Conservation (phyloP, 2,329 filamentous ascomycete genomes). For the Fusarium domesticum region DNA sequence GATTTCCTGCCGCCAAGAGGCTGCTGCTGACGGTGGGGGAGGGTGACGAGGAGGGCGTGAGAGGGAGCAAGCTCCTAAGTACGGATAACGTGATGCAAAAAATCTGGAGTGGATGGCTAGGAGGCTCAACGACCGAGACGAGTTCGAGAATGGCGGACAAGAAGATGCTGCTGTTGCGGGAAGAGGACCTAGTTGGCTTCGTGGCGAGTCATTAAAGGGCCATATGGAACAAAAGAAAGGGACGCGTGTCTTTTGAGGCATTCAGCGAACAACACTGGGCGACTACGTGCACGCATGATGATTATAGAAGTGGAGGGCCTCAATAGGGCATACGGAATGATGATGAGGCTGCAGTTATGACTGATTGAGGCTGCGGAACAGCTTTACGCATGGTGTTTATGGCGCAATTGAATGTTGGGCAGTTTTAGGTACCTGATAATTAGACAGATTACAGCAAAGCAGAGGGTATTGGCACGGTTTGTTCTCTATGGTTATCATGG, state of each 20-base stretch:
- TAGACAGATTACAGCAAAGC: not conserved
- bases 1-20: slow-evolving; percentile 37
- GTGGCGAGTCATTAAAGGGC: slow-evolving; percentile 16
- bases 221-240: not conserved
- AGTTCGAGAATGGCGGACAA: slow-evolving; percentile 40
- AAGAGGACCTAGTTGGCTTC: slow-evolving; percentile 40
- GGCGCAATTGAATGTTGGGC: slow-evolving; percentile 6
- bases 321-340: not conserved
- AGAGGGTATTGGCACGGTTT: too few species aligned
- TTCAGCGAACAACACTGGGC: too few species aligned
- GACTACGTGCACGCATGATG: not conserved
- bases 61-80: slow-evolving; percentile 29
- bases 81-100: slow-evolving; percentile 43
- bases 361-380: not conserved
- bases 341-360: not conserved
- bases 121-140: slow-evolving; percentile 38
- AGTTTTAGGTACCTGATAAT: not conserved
- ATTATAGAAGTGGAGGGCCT: not conserved
- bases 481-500: too few species aligned
- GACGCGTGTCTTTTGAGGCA: not conserved
- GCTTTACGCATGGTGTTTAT: not conserved
- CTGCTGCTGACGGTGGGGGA: slow-evolving; percentile 42
- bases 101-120: slow-evolving; percentile 47
- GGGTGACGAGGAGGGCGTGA: slow-evolving; percentile 36
- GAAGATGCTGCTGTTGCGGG: slow-evolving; percentile 44